A percentile compares a stretch with the other conserved stretches of the same genome.
Evolutionary conservation across 176 grass and related monocot species (phyloP).

Genomic region (Cenchrus purpureus): DNA sequence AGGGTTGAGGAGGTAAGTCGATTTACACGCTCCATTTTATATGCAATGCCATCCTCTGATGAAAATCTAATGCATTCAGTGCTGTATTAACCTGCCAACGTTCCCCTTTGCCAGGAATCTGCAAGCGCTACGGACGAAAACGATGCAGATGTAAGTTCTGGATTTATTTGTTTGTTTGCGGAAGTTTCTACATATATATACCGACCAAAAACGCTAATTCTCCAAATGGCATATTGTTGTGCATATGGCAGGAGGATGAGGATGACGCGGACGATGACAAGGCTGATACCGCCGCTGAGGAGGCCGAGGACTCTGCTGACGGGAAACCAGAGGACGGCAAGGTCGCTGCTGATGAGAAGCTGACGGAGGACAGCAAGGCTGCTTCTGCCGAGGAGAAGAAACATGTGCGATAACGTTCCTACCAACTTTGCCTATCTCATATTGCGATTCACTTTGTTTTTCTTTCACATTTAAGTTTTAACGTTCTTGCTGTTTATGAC

Average conservation of each 20-base stretch:
- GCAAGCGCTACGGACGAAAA: constrained; percentile 32
- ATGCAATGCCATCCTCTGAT: background rate
- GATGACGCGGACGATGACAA: constrained; percentile 22
- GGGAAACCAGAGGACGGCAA: constrained; percentile 9
- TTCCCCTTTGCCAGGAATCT: constrained; percentile 38
- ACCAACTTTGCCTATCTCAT: background rate
- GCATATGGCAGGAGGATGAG: constrained; percentile 43
- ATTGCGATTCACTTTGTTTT: background rate
- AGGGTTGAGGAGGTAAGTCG: constrained; percentile 62
- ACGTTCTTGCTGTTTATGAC: background rate
- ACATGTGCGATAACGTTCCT: constrained; percentile 1
- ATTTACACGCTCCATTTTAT: background rate
- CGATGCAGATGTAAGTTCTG: constrained; percentile 32
- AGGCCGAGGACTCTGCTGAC: background rate
- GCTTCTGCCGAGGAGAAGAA: constrained; percentile 33
- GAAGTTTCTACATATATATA: constrained; percentile 9
- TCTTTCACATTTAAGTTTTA: background rate
- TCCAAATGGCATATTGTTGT: constrained; percentile 1
- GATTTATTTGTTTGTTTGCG: background rate
- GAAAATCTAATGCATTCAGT: background rate
- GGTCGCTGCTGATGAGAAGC: constrained; percentile 5
- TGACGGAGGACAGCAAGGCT: constrained; percentile 33
- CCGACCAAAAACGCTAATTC: background rate
- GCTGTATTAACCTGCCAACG: background rate
- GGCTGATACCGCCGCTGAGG: background rate